These are phyloP conservation scores for Cercophora sp. DNA, from an alignment of 495 filamentous ascomycete species.

Conservation along the genomic window DNA sequence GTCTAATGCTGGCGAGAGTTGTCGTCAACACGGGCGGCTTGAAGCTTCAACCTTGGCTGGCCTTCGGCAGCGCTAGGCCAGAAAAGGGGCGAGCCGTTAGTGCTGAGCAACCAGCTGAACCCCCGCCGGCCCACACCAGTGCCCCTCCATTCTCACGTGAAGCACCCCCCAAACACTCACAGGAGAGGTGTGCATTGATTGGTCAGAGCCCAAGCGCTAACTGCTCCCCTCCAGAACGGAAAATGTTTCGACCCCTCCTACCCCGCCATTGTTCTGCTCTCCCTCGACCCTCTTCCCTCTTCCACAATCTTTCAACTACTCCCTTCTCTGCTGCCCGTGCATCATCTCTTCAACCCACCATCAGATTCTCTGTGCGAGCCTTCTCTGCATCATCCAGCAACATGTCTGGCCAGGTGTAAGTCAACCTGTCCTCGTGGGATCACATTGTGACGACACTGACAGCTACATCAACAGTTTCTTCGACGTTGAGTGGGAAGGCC, in stretches of 20 bases:
- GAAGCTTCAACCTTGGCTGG: too few relatives aligned
- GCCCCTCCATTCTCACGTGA: slow-evolving; percentile 20
- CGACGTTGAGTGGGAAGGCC: slow-evolving; percentile 60
- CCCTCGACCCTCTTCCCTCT: slow-evolving; percentile 38
- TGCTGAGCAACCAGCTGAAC: slow-evolving; percentile 3
- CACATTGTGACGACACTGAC: slow-evolving; percentile 6
- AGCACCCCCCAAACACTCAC: slow-evolving; percentile 6
- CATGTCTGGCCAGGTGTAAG: slow-evolving; percentile 33
- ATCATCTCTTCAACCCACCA: slow-evolving; percentile 21
- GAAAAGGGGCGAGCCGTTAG: neutral
- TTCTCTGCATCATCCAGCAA: slow-evolving; percentile 30
- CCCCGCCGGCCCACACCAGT: neutral
- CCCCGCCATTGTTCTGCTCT: slow-evolving; percentile 41
- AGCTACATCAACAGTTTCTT: slow-evolving; percentile 32
- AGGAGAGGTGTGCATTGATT: slow-evolving; percentile 15
- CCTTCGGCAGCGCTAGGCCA: slow-evolving; percentile 10
- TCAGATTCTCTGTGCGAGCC: slow-evolving; percentile 28
- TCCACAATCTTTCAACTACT: slow-evolving; percentile 29
- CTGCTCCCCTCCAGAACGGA: slow-evolving; percentile 24
- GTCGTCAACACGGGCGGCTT: too few relatives aligned
- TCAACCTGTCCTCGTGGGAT: neutral
- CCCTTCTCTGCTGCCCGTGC: slow-evolving; percentile 27
- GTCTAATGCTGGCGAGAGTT: too few relatives aligned
- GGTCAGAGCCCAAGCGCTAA: slow-evolving; percentile 21
- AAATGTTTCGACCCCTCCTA: slow-evolving; percentile 43